Evolutionary conservation across 495 filamentous ascomycete genomes (phyloP).

Genomic region (Lophiostoma macrostomum): DNA sequence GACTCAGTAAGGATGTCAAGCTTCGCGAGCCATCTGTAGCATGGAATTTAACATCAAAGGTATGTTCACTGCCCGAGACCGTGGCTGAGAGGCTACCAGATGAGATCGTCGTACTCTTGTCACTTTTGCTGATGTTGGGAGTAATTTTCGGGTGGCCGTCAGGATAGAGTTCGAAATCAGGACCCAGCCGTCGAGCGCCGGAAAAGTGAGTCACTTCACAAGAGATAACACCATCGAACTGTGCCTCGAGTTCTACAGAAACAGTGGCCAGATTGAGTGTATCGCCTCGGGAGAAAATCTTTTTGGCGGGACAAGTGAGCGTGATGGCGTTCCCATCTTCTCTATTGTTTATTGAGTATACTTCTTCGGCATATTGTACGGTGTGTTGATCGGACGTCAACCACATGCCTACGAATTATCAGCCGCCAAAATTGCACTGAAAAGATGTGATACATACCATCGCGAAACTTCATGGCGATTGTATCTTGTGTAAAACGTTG

Average conservation of each 20-base stretch:
- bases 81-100: constrained; percentile 51
- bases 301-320: constrained; percentile 28
- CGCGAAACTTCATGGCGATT: constrained; percentile 33
- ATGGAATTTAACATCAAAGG: constrained; percentile 31
- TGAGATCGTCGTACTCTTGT: constrained; percentile 51
- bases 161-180: constrained; percentile 61
- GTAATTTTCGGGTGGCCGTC: constrained; percentile 49
- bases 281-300: constrained; percentile 35
- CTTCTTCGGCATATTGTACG: constrained; percentile 33
- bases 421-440: background rate
- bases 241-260: constrained; percentile 29
- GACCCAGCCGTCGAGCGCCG: constrained; percentile 54
- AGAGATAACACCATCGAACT: constrained; percentile 35
- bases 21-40: constrained; percentile 20
- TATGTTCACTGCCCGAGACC: constrained; percentile 16
- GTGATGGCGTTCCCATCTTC: constrained; percentile 22
- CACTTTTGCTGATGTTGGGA: constrained; percentile 48
- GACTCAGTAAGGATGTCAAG: constrained; percentile 24
- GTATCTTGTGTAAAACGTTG: background rate
- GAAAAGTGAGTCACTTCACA: constrained; percentile 57
- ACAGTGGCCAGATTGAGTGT: constrained; percentile 35
- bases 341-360: constrained; percentile 23
- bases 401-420: constrained; percentile 31
- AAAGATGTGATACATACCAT: constrained; percentile 23
- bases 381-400: constrained; percentile 23